Evolutionary conservation across 2,329 filamentous ascomycete species (phyloP).

Genomic region (Sarocladium brachiariae): DNA sequence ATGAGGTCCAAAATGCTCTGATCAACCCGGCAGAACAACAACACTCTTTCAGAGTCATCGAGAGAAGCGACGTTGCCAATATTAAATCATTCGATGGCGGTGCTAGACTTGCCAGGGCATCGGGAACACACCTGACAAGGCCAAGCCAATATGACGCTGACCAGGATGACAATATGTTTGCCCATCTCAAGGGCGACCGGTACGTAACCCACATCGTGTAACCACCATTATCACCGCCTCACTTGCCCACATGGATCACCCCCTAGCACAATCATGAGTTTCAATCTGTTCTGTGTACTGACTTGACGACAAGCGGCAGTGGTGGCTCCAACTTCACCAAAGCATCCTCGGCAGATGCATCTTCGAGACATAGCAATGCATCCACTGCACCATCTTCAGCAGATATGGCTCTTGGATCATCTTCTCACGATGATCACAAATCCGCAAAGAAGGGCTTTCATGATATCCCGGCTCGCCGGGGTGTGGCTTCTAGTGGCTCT

Average conservation of each 20-base stretch:
- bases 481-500: slow-evolving; percentile 30
- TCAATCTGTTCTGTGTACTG: slow-evolving; percentile 21
- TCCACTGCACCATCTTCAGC: slow-evolving; percentile 56
- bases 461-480: slow-evolving; percentile 22
- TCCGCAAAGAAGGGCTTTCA: slow-evolving; percentile 28
- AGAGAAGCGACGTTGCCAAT: slow-evolving; percentile 38
- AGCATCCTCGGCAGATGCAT: slow-evolving; percentile 52
- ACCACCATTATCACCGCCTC: slow-evolving; percentile 1
- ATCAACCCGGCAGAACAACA: slow-evolving; percentile 31
- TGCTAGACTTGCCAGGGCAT: slow-evolving; percentile 33
- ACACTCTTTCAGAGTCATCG: slow-evolving; percentile 53
- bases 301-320: slow-evolving; percentile 43
- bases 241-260: background rate
- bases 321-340: slow-evolving; percentile 56
- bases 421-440: slow-evolving; percentile 22
- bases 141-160: slow-evolving; percentile 31
- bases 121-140: slow-evolving; percentile 29
- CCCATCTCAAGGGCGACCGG: slow-evolving; percentile 48
- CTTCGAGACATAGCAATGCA: slow-evolving; percentile 54
- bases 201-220: slow-evolving; percentile 30
- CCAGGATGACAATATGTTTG: slow-evolving; percentile 53
- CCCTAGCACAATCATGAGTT: background rate
- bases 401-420: slow-evolving; percentile 23
- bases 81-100: slow-evolving; percentile 46
- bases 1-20: slow-evolving; percentile 45